Evolutionary conservation across 176 grass and related monocot species (phyloP).

Genomic region (Puya raimondii): DNA sequence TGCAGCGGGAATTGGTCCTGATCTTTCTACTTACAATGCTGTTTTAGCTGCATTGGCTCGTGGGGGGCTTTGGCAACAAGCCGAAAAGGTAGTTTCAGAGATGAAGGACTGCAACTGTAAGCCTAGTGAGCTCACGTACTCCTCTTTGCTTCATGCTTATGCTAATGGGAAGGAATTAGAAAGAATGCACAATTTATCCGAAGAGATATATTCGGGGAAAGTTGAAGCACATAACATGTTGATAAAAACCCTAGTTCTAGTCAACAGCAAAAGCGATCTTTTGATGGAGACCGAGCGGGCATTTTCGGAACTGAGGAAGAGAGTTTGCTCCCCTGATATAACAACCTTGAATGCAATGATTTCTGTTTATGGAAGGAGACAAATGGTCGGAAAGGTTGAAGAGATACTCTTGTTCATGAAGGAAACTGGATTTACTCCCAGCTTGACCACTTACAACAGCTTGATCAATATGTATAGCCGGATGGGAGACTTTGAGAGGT

Average conservation of each 20-base stretch:
- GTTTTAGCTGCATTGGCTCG: constrained; percentile 75
- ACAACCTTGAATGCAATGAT: constrained; percentile 84
- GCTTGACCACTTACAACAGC: constrained; percentile 66
- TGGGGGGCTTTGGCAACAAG: constrained; percentile 54
- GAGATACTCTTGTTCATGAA: constrained; percentile 65
- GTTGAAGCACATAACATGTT: constrained; percentile 54
- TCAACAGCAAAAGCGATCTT: constrained; percentile 77
- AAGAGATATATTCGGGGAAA: constrained; percentile 65
- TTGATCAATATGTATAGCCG: constrained; percentile 90
- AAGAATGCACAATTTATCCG: constrained; percentile 46
- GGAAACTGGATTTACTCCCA: constrained; percentile 50
- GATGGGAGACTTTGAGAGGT: constrained; percentile 64
- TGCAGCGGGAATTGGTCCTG: constrained; percentile 57
- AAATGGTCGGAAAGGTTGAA: constrained; percentile 68
- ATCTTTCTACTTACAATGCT: constrained; percentile 76
- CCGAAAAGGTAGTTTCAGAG: constrained; percentile 66
- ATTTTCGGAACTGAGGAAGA: constrained; percentile 49
- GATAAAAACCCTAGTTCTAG: constrained; percentile 71
- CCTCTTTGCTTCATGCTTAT: constrained; percentile 88
- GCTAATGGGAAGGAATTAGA: constrained; percentile 61
- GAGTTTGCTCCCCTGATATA: constrained; percentile 62
- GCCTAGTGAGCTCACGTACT: constrained; percentile 79
- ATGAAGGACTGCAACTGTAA: constrained; percentile 67
- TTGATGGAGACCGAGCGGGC: constrained; percentile 57
- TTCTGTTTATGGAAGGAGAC: constrained; percentile 75